phyloP scores from a whole-genome alignment of 208 protist genomes.

The Wallacemonas sp. region DNA sequence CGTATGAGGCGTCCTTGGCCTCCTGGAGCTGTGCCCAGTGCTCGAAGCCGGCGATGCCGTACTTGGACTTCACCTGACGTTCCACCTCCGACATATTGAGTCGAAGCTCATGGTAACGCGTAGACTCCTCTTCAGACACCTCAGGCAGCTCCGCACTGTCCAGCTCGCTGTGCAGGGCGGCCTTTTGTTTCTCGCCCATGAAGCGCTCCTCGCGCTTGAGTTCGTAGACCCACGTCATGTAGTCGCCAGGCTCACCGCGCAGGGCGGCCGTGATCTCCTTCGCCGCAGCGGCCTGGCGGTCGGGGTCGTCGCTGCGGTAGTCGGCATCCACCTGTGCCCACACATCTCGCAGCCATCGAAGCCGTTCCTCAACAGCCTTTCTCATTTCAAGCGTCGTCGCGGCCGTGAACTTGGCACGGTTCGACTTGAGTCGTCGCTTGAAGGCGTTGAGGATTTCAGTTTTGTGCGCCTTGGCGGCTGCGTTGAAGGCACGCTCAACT shows the following conservation, averaged over 20 bases:
- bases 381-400: constrained; percentile 65
- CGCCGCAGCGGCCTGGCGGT: constrained; percentile 61
- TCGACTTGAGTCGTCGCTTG: constrained; percentile 63
- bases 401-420: constrained; percentile 61
- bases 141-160: constrained; percentile 60
- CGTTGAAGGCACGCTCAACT: constrained; percentile 74
- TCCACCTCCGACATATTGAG: constrained; percentile 80
- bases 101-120: constrained; percentile 67
- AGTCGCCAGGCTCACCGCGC: constrained; percentile 72
- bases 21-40: constrained; percentile 87
- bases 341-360: constrained; percentile 80
- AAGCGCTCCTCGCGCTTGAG: constrained; percentile 64
- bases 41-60: constrained; percentile 74
- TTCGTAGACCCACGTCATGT: constrained; percentile 89
- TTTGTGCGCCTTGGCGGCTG: constrained; percentile 57
- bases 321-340: constrained; percentile 88
- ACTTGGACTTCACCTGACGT: constrained; percentile 61
- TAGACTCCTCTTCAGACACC: constrained; percentile 74
- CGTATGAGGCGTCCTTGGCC: constrained; percentile 79
- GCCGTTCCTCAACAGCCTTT: constrained; percentile 53
- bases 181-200: constrained; percentile 46
- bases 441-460: constrained; percentile 79
- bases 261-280: constrained; percentile 73
- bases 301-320: constrained; percentile 68
- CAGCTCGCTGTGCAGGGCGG: constrained; percentile 36